phyloP scores from a whole-genome alignment of 140 eudicot species.

The Flaveria floridana region DNA sequence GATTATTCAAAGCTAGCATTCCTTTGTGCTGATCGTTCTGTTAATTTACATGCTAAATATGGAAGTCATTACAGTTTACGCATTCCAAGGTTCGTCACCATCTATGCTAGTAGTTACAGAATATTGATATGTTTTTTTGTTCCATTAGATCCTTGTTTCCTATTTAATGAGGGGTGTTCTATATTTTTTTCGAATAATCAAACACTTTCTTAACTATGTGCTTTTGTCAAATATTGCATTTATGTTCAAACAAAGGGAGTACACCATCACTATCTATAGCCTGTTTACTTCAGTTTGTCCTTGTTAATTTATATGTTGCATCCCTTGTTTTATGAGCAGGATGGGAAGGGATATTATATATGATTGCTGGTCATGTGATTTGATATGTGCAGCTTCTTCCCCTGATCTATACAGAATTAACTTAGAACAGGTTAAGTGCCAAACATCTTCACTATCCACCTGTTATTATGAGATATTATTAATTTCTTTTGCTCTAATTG shows the following conservation, averaged over 20 bases:
- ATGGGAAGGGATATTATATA: conserved; percentile 94
- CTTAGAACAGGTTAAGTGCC: conserved; percentile 68
- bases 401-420: conserved; percentile 93
- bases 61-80: conserved; percentile 92
- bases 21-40: conserved; percentile 93
- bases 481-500: neutral
- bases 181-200: neutral
- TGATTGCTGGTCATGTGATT: conserved; percentile 90
- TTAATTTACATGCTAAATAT: conserved; percentile 85
- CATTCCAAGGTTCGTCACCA: conserved; percentile 64
- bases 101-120: no score
- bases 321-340: conserved; percentile 40
- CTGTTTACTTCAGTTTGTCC: neutral
- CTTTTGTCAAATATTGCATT: neutral
- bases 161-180: conserved; percentile 1
- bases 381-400: conserved; percentile 97
- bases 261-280: neutral
- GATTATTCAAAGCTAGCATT: conserved; percentile 93
- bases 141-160: neutral
- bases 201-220: neutral
- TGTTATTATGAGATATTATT: conserved; percentile 5
- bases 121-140: no score
- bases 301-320: conserved; percentile 4
- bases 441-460: neutral
- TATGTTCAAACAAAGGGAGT: neutral